Conservation (phyloP, 129 eudicot genomes). For the Tagetes patula region DNA sequence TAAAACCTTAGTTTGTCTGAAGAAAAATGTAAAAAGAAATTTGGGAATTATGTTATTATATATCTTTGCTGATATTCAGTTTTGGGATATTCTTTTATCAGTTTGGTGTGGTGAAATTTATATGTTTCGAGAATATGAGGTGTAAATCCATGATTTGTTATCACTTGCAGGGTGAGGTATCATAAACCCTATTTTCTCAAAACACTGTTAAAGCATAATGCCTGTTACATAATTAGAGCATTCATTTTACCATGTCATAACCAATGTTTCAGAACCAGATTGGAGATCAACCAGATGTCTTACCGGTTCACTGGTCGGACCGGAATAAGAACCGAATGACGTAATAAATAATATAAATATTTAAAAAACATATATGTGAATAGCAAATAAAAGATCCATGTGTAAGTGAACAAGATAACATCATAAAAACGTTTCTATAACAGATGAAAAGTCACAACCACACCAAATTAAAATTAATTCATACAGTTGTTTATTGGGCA, state of each 20-base stretch:
- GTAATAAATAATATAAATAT: no score
- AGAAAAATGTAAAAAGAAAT: conserved; percentile 32
- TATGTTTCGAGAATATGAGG: background rate
- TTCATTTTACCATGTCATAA: background rate
- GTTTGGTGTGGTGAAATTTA: background rate
- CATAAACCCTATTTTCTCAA: background rate
- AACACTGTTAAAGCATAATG: background rate
- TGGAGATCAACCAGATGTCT: no score
- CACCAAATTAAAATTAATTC: conserved; percentile 10
- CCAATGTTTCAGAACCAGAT: no score
- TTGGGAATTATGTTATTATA: conserved; percentile 28
- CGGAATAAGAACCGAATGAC: no score
- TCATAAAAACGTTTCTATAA: conserved; percentile 24
- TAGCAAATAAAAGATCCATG: conserved; percentile 17
- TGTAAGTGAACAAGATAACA: conserved; percentile 7
- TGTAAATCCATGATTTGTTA: background rate
- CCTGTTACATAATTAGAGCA: background rate
- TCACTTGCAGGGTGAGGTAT: background rate
- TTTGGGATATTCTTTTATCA: background rate
- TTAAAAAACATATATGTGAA: no score
- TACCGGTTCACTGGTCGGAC: no score
- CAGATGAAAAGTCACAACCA: conserved; percentile 6
- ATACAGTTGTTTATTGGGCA: conserved; percentile 21
- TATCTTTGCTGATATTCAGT: conserved; percentile 2
- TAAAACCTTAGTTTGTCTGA: conserved; percentile 34